Percentiles rank a stretch among this genome's conserved stretches.
Conservation (phyloP, 2,329 filamentous ascomycete genomes). For the Tolypocladium tundrense region DNA sequence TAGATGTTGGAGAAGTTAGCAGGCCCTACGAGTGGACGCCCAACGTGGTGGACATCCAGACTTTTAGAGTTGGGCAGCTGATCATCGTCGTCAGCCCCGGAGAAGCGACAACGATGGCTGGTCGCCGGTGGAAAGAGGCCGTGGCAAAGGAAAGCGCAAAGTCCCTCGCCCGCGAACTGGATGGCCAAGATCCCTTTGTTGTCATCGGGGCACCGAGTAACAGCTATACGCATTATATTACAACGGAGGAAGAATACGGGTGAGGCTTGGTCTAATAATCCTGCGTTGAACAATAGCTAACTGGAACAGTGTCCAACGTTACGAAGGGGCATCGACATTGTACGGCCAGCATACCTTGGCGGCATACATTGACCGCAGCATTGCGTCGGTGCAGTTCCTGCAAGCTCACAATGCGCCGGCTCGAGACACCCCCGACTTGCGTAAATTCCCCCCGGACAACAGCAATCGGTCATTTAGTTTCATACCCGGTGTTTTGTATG, state of each 20-base stretch:
- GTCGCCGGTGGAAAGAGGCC: constrained; percentile 72
- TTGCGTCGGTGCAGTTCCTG: constrained; percentile 59
- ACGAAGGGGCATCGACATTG: constrained; percentile 82
- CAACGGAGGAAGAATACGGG: constrained; percentile 56
- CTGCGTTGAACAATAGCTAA: neutral
- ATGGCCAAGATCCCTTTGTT: constrained; percentile 48
- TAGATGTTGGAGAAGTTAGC: constrained; percentile 72
- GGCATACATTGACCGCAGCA: constrained; percentile 74
- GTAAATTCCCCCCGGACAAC: constrained; percentile 65
- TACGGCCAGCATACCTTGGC: constrained; percentile 78
- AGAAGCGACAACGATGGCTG: constrained; percentile 87
- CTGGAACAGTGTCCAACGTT: constrained; percentile 56
- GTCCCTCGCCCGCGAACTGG: constrained; percentile 29
- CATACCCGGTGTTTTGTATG: constrained; percentile 67
- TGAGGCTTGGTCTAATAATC: constrained; percentile 10
- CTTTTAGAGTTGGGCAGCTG: constrained; percentile 72
- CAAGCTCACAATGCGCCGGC: constrained; percentile 29
- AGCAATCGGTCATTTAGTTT: constrained; percentile 65
- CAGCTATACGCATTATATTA: constrained; percentile 72
- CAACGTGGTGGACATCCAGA: constrained; percentile 81
- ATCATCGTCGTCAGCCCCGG: constrained; percentile 78
- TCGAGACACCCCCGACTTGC: constrained; percentile 22
- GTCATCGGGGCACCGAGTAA: constrained; percentile 83
- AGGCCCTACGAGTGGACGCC: constrained; percentile 76
- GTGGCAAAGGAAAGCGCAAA: constrained; percentile 40